phyloP scores from a whole-genome alignment of 2,329 filamentous ascomycete species.

The Scedosporium dehoogii region DNA sequence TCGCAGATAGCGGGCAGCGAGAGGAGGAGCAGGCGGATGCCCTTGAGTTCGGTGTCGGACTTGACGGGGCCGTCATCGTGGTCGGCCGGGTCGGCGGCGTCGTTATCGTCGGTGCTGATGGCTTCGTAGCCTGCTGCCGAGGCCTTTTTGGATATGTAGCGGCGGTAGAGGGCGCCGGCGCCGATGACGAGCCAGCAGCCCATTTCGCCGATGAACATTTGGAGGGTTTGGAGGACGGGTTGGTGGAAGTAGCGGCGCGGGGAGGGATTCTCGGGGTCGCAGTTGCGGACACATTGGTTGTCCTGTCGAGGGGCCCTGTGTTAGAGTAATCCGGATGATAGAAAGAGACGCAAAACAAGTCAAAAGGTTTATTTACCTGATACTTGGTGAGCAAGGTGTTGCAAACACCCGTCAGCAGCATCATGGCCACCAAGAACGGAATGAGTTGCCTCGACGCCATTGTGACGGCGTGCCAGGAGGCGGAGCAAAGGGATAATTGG shows the following conservation, averaged over 20 bases:
- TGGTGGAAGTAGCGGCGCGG: slow-evolving; percentile 76
- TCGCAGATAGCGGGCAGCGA: slow-evolving; percentile 86
- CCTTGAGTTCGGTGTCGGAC: slow-evolving; percentile 48
- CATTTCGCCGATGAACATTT: slow-evolving; percentile 97
- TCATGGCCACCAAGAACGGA: slow-evolving; percentile 85
- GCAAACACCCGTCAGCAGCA: slow-evolving; percentile 91
- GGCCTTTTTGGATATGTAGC: slow-evolving; percentile 36
- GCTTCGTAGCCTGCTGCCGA: slow-evolving; percentile 54
- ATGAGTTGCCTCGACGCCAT: slow-evolving; percentile 68
- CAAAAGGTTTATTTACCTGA: slow-evolving; percentile 48
- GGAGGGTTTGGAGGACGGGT: slow-evolving; percentile 88
- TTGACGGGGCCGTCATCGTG: slow-evolving; percentile 32
- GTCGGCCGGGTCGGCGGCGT: slow-evolving; percentile 24
- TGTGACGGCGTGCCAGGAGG: slow-evolving; percentile 9
- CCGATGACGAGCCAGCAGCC: slow-evolving; percentile 91
- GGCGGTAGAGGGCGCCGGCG: slow-evolving; percentile 54
- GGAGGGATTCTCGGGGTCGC: slow-evolving; percentile 57
- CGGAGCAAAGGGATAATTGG: background rate
- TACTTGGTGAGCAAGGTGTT: slow-evolving; percentile 97
- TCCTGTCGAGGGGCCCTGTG: slow-evolving; percentile 47
- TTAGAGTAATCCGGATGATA: background rate
- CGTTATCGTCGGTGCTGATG: slow-evolving; percentile 39
- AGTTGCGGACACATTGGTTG: slow-evolving; percentile 93
- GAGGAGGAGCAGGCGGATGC: slow-evolving; percentile 63
- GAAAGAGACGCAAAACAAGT: background rate